phyloP scores from a whole-genome alignment of 2,329 filamentous ascomycete genomes.

The Penicillium sp. region DNA sequence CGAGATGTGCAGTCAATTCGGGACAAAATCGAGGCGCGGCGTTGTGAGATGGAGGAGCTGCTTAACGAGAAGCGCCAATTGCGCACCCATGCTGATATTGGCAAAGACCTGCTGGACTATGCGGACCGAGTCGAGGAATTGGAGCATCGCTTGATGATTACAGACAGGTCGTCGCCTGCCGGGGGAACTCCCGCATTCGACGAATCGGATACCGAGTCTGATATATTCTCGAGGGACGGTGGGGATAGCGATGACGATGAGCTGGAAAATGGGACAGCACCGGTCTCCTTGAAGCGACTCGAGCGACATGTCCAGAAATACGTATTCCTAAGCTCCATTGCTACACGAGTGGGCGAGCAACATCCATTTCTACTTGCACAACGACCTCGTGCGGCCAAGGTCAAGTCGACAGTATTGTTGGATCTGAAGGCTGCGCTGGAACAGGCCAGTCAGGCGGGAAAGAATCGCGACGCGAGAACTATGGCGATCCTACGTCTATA shows the following conservation, averaged over 20 bases:
- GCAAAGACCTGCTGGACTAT: slow-evolving; percentile 47
- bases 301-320: slow-evolving; percentile 57
- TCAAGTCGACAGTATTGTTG: slow-evolving; percentile 59
- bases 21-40: slow-evolving; percentile 59
- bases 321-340: slow-evolving; percentile 51
- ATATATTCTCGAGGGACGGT: slow-evolving; percentile 34
- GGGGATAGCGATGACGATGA: slow-evolving; percentile 40
- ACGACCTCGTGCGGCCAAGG: slow-evolving; percentile 51
- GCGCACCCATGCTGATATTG: slow-evolving; percentile 58
- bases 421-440: slow-evolving; percentile 62
- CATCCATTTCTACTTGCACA: slow-evolving; percentile 63
- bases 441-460: slow-evolving; percentile 46
- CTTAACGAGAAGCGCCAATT: slow-evolving; percentile 65
- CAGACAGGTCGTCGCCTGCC: slow-evolving; percentile 28
- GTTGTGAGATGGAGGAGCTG: slow-evolving; percentile 58
- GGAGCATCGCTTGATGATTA: slow-evolving; percentile 66
- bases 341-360: slow-evolving; percentile 48
- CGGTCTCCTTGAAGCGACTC: slow-evolving; percentile 45
- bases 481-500: slow-evolving; percentile 59
- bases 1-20: slow-evolving; percentile 74
- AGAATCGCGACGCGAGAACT: slow-evolving; percentile 39
- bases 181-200: slow-evolving; percentile 12
- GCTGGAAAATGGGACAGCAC: slow-evolving; percentile 35
- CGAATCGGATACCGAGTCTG: slow-evolving; percentile 33
- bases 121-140: slow-evolving; percentile 53